Evolutionary conservation across 2,329 filamentous ascomycete species (phyloP), one percentile per base, ranked within the genome.

Genomic region (Sporothrix phasma): DNA sequence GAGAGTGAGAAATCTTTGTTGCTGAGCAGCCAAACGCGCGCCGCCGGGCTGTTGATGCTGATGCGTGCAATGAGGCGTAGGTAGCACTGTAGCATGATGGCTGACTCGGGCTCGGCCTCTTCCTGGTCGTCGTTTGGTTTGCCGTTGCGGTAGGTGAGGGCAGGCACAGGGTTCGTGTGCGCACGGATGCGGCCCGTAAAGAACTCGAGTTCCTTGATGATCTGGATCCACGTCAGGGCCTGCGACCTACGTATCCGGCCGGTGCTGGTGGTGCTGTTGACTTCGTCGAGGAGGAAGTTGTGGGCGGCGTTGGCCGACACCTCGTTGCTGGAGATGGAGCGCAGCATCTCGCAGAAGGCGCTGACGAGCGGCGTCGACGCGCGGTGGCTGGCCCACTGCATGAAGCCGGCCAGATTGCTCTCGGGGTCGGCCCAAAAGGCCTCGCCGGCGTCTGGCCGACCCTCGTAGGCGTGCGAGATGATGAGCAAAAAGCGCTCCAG

Each of bases 41-140:
- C 88, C 22, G 80, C 78, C 65, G 83, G 79, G 71, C 90, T 96
- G 72, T 93, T 86, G 24, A 83, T 81, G 67, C 88, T 87, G 10
- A 99, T 79, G 73, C 95, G 91, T 3, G 90, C 85, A 70, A 96
- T 89, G 5, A 99, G 81, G 34, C 93, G 86, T 61, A 99, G 80
- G 73, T 97, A 97, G 69, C 91, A 93, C 72, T 97, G 92, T 31
- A 99, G 81, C 90, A 99, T 97, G 76, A 96, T 89, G n/a, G 88
- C 87, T 46, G 90, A 95, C 74, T 99, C 95, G 3, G 92, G 90
- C 72, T 97, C 93, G 31, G 82, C 81, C 73, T 96, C 92, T 66
- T 90, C 86, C 66, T 88, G 82, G 51, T 88, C 86, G 19, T 79
- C 79, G 49, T 83, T 78, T 53, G 84, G 78, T 73, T 90, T 88